Evolutionary conservation across 257 asterid genomes (phyloP), one percentile per base, ranked within the genome.

Genomic region (Ocimum tenuiflorum): DNA sequence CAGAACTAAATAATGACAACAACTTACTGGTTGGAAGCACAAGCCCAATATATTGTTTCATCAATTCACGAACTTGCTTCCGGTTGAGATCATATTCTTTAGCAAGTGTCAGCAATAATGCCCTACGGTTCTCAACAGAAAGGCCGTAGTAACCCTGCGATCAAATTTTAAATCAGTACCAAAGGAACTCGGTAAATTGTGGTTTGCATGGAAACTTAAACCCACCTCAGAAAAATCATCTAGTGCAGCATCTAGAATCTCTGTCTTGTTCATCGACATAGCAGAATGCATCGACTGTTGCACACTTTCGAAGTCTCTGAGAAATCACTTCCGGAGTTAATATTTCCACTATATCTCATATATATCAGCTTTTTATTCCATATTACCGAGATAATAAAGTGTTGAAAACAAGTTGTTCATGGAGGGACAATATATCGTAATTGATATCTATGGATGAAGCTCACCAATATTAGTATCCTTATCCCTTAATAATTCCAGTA

Each of bases 11-110:
- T 19, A 46, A 42, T 12, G 8, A 36, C 36, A 68, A 19, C 69
- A 79, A 77, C 88, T 69, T 70, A 85, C 98, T 83, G 67, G 69
- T 72, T 51, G 95, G 95, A 69, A 87, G 95, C 80, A 85, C 89
- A 78, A 91, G 89, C 60, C 75, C 88, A 17, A 89, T 92, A 84
- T 91, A 90, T 39, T 89, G 96, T 82, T 84, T 87, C 96, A 89
- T 84, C 74, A 91, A 36, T 60, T 91, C 89, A 55, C 75, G 80
- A 74, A 91, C 96, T 75, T 84, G 95, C 39, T 52, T 69, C 73
- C 98, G 80, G 58, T 82, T 82, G 48, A 91, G 91, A 81, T 91
- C 96, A 73, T 91, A 89, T 66, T 91, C 96, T 76, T 62, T 80
- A 24, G 96, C 78, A 52, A 91, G 92, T 38, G 83, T 71, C 43